These are phyloP conservation scores for Naganishia onofrii DNA, from an alignment of 768 basidiomycete species.

Conservation along the genomic window DNA sequence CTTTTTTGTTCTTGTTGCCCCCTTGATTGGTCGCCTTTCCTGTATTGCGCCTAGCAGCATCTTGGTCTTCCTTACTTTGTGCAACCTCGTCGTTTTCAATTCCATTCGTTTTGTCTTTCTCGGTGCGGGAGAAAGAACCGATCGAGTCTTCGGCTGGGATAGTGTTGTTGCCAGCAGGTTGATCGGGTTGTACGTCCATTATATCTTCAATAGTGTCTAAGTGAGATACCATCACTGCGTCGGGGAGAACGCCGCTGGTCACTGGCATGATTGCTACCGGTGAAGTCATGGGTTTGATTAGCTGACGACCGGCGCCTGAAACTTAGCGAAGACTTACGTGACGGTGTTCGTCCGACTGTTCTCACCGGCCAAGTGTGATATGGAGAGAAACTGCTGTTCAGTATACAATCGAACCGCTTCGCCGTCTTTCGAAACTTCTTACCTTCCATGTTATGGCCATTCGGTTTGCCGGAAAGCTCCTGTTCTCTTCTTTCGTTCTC, in stretches of 20 bases:
- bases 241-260: constrained; percentile 9
- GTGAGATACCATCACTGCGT: neutral
- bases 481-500: neutral
- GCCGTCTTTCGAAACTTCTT: neutral
- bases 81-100: neutral
- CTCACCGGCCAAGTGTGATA: neutral
- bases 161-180: neutral
- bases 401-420: neutral
- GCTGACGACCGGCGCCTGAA: too few species aligned
- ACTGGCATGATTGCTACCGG: neutral
- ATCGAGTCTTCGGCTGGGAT: neutral
- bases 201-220: neutral
- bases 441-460: neutral
- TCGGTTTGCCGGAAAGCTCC: neutral
- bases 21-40: too few species aligned
- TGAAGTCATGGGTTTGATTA: neutral
- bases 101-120: neutral
- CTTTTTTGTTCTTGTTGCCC: neutral
- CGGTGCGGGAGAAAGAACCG: neutral
- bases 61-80: neutral
- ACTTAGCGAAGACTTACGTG: neutral
- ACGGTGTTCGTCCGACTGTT: neutral
- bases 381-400: neutral
- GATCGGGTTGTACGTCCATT: neutral
- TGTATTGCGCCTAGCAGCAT: neutral